Percentiles rank a stretch among this genome's conserved stretches.
These are phyloP conservation scores for Fusarium sp. DNA, from an alignment of 2,329 filamentous ascomycete species.

Conservation along the genomic window DNA sequence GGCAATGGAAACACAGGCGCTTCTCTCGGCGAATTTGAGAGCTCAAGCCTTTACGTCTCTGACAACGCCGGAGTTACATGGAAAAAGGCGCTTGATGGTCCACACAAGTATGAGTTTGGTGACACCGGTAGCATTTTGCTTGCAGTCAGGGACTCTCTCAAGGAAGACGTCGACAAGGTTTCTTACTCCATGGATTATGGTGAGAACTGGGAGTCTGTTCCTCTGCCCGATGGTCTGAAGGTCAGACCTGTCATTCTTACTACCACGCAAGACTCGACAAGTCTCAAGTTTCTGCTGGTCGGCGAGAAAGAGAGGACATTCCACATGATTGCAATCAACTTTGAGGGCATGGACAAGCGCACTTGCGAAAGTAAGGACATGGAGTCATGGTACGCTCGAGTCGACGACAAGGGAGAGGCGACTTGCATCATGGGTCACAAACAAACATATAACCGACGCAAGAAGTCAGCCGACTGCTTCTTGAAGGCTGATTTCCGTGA, in stretches of 20 bases:
- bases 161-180: slow-evolving; percentile 69
- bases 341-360: slow-evolving; percentile 81
- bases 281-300: slow-evolving; percentile 87
- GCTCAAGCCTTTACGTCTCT: slow-evolving; percentile 88
- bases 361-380: slow-evolving; percentile 84
- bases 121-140: slow-evolving; percentile 91
- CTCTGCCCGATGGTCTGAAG: slow-evolving; percentile 75
- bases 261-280: slow-evolving; percentile 92
- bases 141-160: slow-evolving; percentile 80
- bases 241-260: slow-evolving; percentile 81
- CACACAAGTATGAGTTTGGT: slow-evolving; percentile 96
- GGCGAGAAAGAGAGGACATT: slow-evolving; percentile 70
- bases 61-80: slow-evolving; percentile 91
- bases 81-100: slow-evolving; percentile 79
- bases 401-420: slow-evolving; percentile 82
- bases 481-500: slow-evolving; percentile 88
- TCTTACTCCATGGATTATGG: slow-evolving; percentile 92
- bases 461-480: slow-evolving; percentile 90
- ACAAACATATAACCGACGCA: slow-evolving; percentile 87
- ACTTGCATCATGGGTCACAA: slow-evolving; percentile 97
- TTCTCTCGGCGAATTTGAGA: slow-evolving; percentile 74
- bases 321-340: slow-evolving; percentile 83
- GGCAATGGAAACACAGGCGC: slow-evolving; percentile 91
- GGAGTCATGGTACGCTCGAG: slow-evolving; percentile 88
- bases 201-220: slow-evolving; percentile 80